These are phyloP conservation scores for Globisporangium okanoganense DNA, from an alignment of 352 stramenopile species.

Conservation along the genomic window DNA sequence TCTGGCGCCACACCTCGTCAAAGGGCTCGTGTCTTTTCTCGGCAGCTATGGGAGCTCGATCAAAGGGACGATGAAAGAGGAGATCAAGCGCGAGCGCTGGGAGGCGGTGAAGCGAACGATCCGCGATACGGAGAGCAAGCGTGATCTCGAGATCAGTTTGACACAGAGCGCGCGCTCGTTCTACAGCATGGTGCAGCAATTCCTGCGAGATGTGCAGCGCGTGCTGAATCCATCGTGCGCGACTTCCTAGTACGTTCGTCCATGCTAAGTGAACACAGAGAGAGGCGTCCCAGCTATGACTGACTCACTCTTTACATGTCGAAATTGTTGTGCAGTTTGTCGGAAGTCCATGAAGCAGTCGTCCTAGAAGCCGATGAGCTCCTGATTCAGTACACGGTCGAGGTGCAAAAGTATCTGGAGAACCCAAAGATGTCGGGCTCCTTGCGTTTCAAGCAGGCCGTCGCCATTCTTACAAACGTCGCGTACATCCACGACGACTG, in stretches of 20 bases:
- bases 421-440: conserved; percentile 57
- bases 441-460: conserved; percentile 58
- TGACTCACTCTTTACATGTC: background rate
- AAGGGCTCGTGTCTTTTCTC: conserved; percentile 55
- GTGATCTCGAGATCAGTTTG: conserved; percentile 73
- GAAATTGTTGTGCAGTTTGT: conserved; percentile 25
- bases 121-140: conserved; percentile 60
- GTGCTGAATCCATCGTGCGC: conserved; percentile 80
- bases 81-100: conserved; percentile 84
- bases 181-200: conserved; percentile 81
- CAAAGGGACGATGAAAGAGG: conserved; percentile 58
- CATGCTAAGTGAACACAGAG: too few species aligned
- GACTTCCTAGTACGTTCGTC: conserved; percentile 54
- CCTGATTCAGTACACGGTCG: conserved; percentile 54
- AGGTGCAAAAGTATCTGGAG: conserved; percentile 61
- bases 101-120: conserved; percentile 71
- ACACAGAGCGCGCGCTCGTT: conserved; percentile 75
- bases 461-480: conserved; percentile 66
- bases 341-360: conserved; percentile 57
- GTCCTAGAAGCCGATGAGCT: conserved; percentile 57
- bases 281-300: background rate
- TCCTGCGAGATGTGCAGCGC: conserved; percentile 67
- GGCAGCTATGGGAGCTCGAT: conserved; percentile 64
- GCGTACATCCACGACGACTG: conserved; percentile 23
- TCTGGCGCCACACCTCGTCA: conserved; percentile 59